Conservation (phyloP, 2,329 filamentous ascomycete genomes). For the Aspergillus texensis region DNA sequence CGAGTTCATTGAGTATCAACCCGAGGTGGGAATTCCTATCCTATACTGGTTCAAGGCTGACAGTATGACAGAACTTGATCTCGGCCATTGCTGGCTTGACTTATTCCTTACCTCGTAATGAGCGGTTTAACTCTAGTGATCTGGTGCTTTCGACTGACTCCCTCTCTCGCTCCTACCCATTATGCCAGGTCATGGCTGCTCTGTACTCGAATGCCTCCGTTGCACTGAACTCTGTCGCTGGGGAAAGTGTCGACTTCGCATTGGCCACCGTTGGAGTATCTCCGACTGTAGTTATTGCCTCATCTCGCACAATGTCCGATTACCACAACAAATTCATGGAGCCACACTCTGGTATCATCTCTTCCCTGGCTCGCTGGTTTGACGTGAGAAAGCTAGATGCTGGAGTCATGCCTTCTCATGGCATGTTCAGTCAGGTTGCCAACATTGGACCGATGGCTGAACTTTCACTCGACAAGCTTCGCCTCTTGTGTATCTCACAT, state of each 20-base stretch:
- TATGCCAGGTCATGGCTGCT: slow-evolving; percentile 78
- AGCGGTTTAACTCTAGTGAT: slow-evolving; percentile 74
- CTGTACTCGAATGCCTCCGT: slow-evolving; percentile 83
- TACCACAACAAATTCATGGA: slow-evolving; percentile 65
- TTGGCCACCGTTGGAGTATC: slow-evolving; percentile 73
- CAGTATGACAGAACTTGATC: slow-evolving; percentile 69
- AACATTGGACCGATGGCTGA: slow-evolving; percentile 43
- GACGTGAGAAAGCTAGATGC: slow-evolving; percentile 71
- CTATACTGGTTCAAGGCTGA: neutral
- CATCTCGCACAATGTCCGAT: slow-evolving; percentile 70
- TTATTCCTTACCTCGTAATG: slow-evolving; percentile 71
- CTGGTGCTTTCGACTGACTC: slow-evolving; percentile 83
- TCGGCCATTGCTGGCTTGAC: slow-evolving; percentile 80
- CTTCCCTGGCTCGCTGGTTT: slow-evolving; percentile 70
- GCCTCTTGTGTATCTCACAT: slow-evolving; percentile 79
- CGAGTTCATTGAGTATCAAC: slow-evolving; percentile 80
- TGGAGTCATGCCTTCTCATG: slow-evolving; percentile 73
- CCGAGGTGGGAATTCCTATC: slow-evolving; percentile 51
- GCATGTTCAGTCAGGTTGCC: slow-evolving; percentile 56
- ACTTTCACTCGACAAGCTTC: slow-evolving; percentile 66
- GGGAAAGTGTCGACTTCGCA: slow-evolving; percentile 69
- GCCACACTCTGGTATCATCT: slow-evolving; percentile 63
- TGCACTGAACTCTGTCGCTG: slow-evolving; percentile 85
- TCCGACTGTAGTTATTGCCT: slow-evolving; percentile 81
- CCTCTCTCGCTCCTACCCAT: slow-evolving; percentile 75